Base-by-base conservation (phyloP, 2,329 filamentous ascomycete genomes). In the Aspergillus nomiae region DNA sequence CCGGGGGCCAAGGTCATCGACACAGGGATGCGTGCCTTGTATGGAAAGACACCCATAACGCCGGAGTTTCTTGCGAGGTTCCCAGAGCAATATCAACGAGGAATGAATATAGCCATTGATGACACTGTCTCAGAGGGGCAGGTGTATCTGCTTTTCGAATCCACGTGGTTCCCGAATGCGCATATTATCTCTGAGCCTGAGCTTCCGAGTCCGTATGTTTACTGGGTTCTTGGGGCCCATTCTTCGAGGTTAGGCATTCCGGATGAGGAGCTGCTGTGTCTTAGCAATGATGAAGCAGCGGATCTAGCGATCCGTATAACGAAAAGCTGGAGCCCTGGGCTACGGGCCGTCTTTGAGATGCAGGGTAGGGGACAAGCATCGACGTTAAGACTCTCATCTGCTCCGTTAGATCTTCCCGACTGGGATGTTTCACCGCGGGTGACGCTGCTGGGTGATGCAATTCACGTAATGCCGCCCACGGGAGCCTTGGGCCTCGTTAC, bases 401-500 rank as follows among this genome's bases (percentile, higher is more conserved):
- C 24, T 19, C 46, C 16, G 8, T 32, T 50, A 26, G 46, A 50
- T 2, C 12, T 50, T 16, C 24, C 24, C 3, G 46, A 16, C 6
- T 50, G 46, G 46, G 46, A 30, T 14, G 65, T 76, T 19, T 71
- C 70, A 24, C 51, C 65, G 9, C 67, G 67, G 16, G 77, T 83
- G 1, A 82, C 81, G 0, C 62, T 83, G 3, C 73, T 83, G 26
- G 81, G 81, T 11, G 81, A 83, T 61, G 78, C 81, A 1, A 77
- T 78, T 4, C 81, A 83, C 68, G 73, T 77, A 1, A 82, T 83
- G 80, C 80, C 80, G 1, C 81, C 81, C 1, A 80, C 79, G 4
- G 80, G 81, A 21, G 81, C 78, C 0, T 77, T 79, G 56, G 81
- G 81, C 19, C 81, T 80, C 1, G 82, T 82, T 58, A 82, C 80